phyloP scores from a whole-genome alignment of 2,329 filamentous ascomycete genomes.

The Fusarium cicatricum region DNA sequence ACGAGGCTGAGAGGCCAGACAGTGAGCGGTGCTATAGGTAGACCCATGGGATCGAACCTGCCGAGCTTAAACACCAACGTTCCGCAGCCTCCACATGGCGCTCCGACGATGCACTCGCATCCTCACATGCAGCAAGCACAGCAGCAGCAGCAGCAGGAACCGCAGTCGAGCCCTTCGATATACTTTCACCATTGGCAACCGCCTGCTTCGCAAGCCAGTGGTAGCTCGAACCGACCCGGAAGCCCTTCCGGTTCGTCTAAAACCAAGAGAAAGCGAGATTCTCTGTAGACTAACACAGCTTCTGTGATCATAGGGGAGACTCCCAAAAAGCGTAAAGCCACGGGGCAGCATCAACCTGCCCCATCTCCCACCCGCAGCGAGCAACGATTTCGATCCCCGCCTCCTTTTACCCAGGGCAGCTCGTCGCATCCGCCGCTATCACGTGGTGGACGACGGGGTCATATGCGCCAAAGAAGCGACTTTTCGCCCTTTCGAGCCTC shows the following conservation, averaged over 20 bases:
- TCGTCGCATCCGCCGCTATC: conserved; percentile 38
- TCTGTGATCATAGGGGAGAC: conserved; percentile 70
- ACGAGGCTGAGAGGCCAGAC: conserved; percentile 60
- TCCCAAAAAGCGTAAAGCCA: conserved; percentile 85
- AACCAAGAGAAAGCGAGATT: conserved; percentile 58
- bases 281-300: conserved; percentile 51
- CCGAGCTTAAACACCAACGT: conserved; percentile 57
- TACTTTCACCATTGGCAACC: conserved; percentile 96
- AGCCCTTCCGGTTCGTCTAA: conserved; percentile 79
- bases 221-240: conserved; percentile 70
- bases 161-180: conserved; percentile 72
- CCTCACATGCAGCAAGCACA: conserved; percentile 64
- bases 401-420: conserved; percentile 42
- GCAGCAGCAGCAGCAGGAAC: conserved; percentile 62
- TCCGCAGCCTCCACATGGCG: conserved; percentile 45
- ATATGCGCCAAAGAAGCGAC: conserved; percentile 50
- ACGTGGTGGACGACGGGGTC: conserved; percentile 40
- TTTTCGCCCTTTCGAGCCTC: conserved; percentile 47
- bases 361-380: conserved; percentile 42
- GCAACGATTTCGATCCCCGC: conserved; percentile 47
- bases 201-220: conserved; percentile 70
- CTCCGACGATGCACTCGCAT: conserved; percentile 50
- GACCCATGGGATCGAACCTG: conserved; percentile 51
- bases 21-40: conserved; percentile 51
- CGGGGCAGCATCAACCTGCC: conserved; percentile 49